Evolutionary conservation across 2,329 filamentous ascomycete species (phyloP).

Genomic region (Cladosporium sp.): DNA sequence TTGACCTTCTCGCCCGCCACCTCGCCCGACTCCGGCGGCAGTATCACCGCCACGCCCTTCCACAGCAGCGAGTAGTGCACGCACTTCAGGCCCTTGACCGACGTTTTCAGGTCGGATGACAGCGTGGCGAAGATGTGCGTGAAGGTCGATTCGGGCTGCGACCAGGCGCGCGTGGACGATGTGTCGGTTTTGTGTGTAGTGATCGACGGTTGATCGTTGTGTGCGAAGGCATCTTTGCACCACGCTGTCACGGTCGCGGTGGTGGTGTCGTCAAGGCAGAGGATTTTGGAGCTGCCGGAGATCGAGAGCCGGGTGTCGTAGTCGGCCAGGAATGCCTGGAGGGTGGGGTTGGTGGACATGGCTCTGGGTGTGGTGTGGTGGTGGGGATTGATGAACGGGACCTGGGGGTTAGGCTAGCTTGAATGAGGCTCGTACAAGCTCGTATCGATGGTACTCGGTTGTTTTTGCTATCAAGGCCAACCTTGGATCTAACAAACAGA

Average conservation of each 20-base stretch:
- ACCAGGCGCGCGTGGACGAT: slow-evolving; percentile 1
- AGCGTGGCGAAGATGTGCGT: slow-evolving; percentile 12
- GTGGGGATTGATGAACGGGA: neutral
- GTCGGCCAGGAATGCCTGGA: slow-evolving; percentile 6
- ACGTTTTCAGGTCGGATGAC: slow-evolving; percentile 3
- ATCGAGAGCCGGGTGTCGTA: slow-evolving; percentile 8
- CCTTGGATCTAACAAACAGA: no score
- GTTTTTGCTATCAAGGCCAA: no score
- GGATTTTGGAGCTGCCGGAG: slow-evolving; percentile 11
- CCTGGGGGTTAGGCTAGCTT: no score
- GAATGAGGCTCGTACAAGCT: no score
- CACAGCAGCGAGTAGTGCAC: slow-evolving; percentile 7
- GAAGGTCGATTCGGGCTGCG: slow-evolving; percentile 1
- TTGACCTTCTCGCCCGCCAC: slow-evolving; percentile 9
- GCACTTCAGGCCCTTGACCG: slow-evolving; percentile 9
- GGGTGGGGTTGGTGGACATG: neutral
- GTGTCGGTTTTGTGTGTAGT: neutral
- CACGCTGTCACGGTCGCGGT: neutral
- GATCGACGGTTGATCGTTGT: slow-evolving; percentile 1
- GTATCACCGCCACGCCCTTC: slow-evolving; percentile 10
- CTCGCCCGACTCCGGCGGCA: slow-evolving; percentile 5
- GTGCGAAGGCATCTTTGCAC: neutral
- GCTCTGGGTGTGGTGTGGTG: neutral
- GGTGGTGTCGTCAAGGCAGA: slow-evolving; percentile 1
- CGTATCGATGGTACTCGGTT: no score